Conservation (phyloP, 164 flowering plant genomes). For the Cinnamomum chago region DNA sequence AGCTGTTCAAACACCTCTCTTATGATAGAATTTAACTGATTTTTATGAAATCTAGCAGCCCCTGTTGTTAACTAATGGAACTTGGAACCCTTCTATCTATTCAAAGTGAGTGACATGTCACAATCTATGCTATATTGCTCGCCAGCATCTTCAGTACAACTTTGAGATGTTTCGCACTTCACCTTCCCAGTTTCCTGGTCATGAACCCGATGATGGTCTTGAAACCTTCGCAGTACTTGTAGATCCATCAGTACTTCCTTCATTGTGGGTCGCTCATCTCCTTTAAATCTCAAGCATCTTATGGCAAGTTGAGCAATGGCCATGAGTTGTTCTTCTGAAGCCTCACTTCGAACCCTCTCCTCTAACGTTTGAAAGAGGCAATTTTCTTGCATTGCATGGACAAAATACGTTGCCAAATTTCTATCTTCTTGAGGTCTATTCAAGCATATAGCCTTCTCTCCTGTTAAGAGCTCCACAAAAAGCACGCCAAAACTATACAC, state of each 20-base stretch:
- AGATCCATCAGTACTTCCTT: constrained; percentile 17
- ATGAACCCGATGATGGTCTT: background rate
- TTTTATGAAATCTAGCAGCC: no score
- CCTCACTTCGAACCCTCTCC: constrained; percentile 12
- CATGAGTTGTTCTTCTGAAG: constrained; percentile 15
- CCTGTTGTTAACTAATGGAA: no score
- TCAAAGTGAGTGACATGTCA: no score
- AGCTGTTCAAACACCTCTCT: no score
- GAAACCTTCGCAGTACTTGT: background rate
- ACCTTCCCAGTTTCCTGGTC: no score
- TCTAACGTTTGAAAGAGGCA: constrained; percentile 18
- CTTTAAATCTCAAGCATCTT: constrained; percentile 11
- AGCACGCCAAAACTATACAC: constrained; percentile 33
- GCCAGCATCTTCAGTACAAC: no score
- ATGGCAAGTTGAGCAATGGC: constrained; percentile 5
- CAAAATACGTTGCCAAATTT: background rate
- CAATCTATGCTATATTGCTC: no score
- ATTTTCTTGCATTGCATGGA: constrained; percentile 13
- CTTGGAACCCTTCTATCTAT: no score
- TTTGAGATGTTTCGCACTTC: no score
- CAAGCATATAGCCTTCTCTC: constrained; percentile 13
- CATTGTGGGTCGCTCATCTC: constrained; percentile 17
- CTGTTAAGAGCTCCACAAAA: constrained; percentile 24
- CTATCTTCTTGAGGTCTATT: constrained; percentile 8
- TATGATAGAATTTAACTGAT: no score